Evolutionary conservation across 2,329 filamentous ascomycete species (phyloP).

Genomic region (Rhinocladiella mackenziei): DNA sequence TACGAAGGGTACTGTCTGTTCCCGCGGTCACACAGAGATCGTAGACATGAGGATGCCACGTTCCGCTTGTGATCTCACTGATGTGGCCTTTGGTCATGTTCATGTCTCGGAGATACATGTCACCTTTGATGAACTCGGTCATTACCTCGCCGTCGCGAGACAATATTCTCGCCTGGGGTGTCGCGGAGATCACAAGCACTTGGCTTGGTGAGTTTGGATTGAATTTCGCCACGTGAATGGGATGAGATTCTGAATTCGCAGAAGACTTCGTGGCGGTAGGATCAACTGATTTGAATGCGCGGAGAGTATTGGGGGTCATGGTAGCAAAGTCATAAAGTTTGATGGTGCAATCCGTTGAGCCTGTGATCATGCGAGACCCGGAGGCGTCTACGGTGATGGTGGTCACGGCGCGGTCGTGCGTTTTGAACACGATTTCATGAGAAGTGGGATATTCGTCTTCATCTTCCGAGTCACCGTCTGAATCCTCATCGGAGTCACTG

Average conservation of each 20-base stretch:
- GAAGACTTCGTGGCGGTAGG: conserved; percentile 72
- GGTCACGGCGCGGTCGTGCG: conserved; percentile 83
- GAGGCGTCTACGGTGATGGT: conserved; percentile 78
- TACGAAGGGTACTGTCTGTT: conserved; percentile 89
- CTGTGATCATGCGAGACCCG: conserved; percentile 80
- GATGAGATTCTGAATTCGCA: conserved; percentile 74
- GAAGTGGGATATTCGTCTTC: conserved; percentile 88
- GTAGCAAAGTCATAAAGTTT: conserved; percentile 94
- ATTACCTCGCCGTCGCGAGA: conserved; percentile 81
- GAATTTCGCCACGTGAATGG: conserved; percentile 82
- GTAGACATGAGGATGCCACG: conserved; percentile 83
- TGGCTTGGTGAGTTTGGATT: conserved; percentile 74
- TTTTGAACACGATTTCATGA: conserved; percentile 88
- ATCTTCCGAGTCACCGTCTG: conserved; percentile 56
- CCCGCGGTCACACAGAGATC: conserved; percentile 86
- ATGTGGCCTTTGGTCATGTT: conserved; percentile 96
- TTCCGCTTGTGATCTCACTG: conserved; percentile 81
- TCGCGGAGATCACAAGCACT: conserved; percentile 82
- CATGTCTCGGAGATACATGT: conserved; percentile 98
- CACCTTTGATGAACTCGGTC: conserved; percentile 89
- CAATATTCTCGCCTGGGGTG: conserved; percentile 84
- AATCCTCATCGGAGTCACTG: conserved; percentile 42
- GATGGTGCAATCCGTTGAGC: conserved; percentile 82
- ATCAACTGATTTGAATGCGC: conserved; percentile 89
- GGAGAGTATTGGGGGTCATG: conserved; percentile 90